Evolutionary conservation across 345 rosid species (phyloP).

Genomic region (Sonneratia alba): DNA sequence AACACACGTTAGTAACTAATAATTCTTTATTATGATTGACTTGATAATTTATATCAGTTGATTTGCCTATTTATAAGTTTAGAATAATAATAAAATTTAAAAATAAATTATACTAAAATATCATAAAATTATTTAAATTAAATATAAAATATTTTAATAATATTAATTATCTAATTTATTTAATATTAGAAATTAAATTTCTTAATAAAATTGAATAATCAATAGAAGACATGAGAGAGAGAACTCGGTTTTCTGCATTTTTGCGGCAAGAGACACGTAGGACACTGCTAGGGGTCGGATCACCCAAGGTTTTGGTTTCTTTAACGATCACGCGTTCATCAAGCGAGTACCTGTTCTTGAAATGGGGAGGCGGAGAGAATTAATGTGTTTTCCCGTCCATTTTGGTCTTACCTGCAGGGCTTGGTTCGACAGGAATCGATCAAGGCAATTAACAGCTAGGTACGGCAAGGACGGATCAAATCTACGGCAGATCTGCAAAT

Average conservation of each 20-base stretch:
- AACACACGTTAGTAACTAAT: too few species aligned
- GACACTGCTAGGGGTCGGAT: conserved; percentile 52
- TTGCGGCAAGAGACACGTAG: conserved; percentile 62
- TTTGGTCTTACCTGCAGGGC: conserved; percentile 37
- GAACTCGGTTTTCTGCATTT: conserved; percentile 50
- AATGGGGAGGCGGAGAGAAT: background rate
- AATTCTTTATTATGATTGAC: too few species aligned
- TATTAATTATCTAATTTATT: too few species aligned
- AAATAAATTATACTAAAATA: too few species aligned
- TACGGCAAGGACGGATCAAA: conserved; percentile 42
- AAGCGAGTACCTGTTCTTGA: background rate
- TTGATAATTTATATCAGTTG: too few species aligned
- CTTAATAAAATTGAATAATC: too few species aligned
- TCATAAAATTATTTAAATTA: too few species aligned
- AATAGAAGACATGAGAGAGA: conserved; percentile 27
- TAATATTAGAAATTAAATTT: too few species aligned
- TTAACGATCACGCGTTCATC: background rate
- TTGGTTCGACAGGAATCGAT: conserved; percentile 62
- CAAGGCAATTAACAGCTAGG: too few species aligned
- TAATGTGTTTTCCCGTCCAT: background rate
- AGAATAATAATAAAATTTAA: too few species aligned
- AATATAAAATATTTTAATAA: too few species aligned
- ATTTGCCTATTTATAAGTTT: too few species aligned
- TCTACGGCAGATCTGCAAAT: conserved; percentile 28
- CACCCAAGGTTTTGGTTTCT: conserved; percentile 45